phyloP scores from a whole-genome alignment of 495 filamentous ascomycete species.

The Penicillium verhagenii region DNA sequence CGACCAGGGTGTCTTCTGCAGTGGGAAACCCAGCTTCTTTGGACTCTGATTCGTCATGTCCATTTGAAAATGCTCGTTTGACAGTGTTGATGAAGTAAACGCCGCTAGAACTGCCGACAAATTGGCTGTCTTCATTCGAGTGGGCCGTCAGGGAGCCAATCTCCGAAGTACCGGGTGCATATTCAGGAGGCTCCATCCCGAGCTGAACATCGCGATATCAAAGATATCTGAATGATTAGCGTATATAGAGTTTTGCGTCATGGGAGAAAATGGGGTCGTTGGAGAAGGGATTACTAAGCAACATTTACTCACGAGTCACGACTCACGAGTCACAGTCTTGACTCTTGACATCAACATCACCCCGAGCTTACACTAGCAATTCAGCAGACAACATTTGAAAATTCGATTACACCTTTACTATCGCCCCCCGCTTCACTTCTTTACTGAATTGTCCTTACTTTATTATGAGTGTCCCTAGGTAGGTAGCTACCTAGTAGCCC shows the following conservation, averaged over 20 bases:
- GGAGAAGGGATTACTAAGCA: not conserved
- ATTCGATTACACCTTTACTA: too few relatives aligned
- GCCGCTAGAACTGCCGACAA: conserved; percentile 43
- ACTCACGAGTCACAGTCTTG: too few relatives aligned
- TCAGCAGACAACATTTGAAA: too few relatives aligned
- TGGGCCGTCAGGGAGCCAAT: conserved; percentile 42
- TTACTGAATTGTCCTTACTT: too few relatives aligned
- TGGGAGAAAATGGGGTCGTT: not conserved
- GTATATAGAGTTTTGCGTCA: not conserved
- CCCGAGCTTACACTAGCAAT: too few relatives aligned
- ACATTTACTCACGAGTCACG: too few relatives aligned
- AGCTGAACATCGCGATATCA: conserved; percentile 15
- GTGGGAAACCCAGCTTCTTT: conserved; percentile 32
- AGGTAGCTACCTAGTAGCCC: too few relatives aligned
- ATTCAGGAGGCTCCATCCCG: conserved; percentile 35
- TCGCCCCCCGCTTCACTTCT: too few relatives aligned
- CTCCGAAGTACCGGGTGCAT: conserved; percentile 30
- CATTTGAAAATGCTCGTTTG: conserved; percentile 37
- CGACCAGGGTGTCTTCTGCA: conserved; percentile 41
- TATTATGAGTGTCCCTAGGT: too few relatives aligned
- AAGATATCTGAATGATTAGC: not conserved
- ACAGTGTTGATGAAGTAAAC: conserved; percentile 47
- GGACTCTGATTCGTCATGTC: conserved; percentile 18
- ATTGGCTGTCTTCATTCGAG: conserved; percentile 43
- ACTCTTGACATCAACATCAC: too few relatives aligned